Base-by-base conservation (phyloP, 768 basidiomycete genomes). In the Xerocomus brunneocitrinus region DNA sequence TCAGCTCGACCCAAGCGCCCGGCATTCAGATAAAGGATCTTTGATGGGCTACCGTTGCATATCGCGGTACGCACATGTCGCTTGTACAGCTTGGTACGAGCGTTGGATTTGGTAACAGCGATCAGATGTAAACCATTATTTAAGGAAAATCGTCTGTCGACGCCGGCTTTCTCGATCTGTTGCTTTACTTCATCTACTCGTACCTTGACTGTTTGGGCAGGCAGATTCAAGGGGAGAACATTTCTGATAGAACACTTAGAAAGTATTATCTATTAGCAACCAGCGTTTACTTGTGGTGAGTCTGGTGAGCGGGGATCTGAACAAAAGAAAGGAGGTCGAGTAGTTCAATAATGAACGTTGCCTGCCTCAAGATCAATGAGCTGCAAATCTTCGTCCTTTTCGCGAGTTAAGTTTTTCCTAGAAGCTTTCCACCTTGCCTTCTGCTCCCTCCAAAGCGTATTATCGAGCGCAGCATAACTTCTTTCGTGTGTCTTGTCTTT, bases 1-100 rank as follows among this genome's bases (percentile, higher is more conserved):
- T 97, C 38, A 95, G 91, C 68, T 89, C 92, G 25, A 81, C 80
- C 28, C 86, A 87, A 61, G 91, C 91, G 16, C 94, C 93, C n/a
- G 88, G 89, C 14, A 94, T 97, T 68, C 87, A 82, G 62, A 80
- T 97, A 69, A 80, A 82, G 51, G 93, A 94, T 75, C 76, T 80
- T 56, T 89, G 79, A 70, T 55, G 49, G 28, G 30, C 34, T 13
- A 19, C 27, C 22, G 19, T 19, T 45, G n/a, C 24, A n/a, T 39
- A 31, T 27, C 24, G 48, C 30, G 48, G 34, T 12, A 57, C 46
- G 52, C 31, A 41, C 35, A 46, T 50, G 50, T 39, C 57, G 53
- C 56, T 52, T 41, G 61, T 60, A 64, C 62, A 54, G 64, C 48
- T 58, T 65, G 66, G 63, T n/a, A 3, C 14, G 41, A 28, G 54